A percentile compares a stretch with the other conserved stretches of the same genome.
phyloP scores from a whole-genome alignment of 768 basidiomycete species.

The Lentinula sp. region DNA sequence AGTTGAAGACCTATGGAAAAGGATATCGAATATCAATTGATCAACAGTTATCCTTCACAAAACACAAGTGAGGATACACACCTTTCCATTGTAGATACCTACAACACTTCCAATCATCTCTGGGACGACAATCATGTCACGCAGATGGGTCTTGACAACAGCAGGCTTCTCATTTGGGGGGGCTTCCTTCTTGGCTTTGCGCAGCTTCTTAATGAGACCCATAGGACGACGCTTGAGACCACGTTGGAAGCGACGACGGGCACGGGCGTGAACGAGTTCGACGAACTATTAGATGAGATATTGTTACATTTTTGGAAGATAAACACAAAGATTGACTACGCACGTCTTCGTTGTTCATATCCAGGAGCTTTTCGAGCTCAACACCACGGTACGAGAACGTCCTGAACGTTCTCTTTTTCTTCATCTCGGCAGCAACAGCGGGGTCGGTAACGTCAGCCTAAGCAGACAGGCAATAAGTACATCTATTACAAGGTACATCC shows the following conservation, averaged over 20 bases:
- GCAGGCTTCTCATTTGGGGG: constrained; percentile 98
- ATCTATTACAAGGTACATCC: neutral
- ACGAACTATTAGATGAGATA: constrained; percentile 7
- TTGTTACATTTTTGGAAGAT: neutral
- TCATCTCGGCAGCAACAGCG: constrained; percentile 89
- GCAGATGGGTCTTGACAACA: constrained; percentile 98
- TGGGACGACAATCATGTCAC: constrained; percentile 99
- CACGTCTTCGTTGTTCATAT: constrained; percentile 93
- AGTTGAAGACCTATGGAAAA: constrained; percentile 70
- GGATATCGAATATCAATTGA: neutral
- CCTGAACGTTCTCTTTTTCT: constrained; percentile 98
- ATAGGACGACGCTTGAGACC: constrained; percentile 98
- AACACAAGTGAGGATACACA: constrained; percentile 22
- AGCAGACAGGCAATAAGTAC: neutral
- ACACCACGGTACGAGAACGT: constrained; percentile 98
- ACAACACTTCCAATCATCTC: constrained; percentile 99
- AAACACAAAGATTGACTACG: constrained; percentile 23
- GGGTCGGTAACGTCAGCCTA: constrained; percentile 94
- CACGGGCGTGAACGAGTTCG: constrained; percentile 96
- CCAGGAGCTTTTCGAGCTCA: constrained; percentile 97
- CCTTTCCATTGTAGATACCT: constrained; percentile 98
- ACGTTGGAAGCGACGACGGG: constrained; percentile 97
- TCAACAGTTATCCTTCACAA: neutral
- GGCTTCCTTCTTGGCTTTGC: constrained; percentile 99
- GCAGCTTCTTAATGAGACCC: constrained; percentile 98